Evolutionary conservation across 2,329 filamentous ascomycete genomes (phyloP).

Genomic region (Volutella citrinella): DNA sequence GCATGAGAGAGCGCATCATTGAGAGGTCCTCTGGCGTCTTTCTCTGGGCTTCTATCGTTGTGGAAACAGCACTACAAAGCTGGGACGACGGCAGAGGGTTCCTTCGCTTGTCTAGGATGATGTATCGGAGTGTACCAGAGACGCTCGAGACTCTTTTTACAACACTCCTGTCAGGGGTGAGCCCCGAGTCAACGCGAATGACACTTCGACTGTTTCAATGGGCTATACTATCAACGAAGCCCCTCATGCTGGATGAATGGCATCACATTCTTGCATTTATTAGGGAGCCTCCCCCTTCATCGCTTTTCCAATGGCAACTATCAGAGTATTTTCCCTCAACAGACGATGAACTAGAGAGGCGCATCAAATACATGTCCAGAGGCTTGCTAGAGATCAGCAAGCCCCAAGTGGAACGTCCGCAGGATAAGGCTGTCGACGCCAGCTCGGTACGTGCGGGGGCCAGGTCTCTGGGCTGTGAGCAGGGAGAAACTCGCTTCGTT

Average conservation of each 20-base stretch:
- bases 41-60: conserved; percentile 10
- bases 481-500: conserved; percentile 8
- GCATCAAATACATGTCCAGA: conserved; percentile 7
- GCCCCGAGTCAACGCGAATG: background rate
- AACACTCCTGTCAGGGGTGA: background rate
- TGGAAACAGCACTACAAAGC: conserved; percentile 2
- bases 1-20: background rate
- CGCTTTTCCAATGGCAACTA: conserved; percentile 2
- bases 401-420: background rate
- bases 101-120: background rate
- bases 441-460: conserved; percentile 8
- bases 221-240: conserved; percentile 2
- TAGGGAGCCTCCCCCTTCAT: background rate
- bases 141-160: conserved; percentile 4
- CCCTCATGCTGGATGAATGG: conserved; percentile 13
- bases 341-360: conserved; percentile 10
- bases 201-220: conserved; percentile 9
- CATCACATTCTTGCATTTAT: conserved; percentile 15
- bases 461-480: conserved; percentile 10
- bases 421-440: background rate
- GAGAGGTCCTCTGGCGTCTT: conserved; percentile 7
- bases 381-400: conserved; percentile 10
- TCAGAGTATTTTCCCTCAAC: conserved; percentile 4
- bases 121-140: conserved; percentile 1
- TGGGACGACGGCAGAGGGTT: conserved; percentile 9